A percentile compares a stretch with the other conserved stretches of the same genome.
These are phyloP conservation scores for Physcomitrium patens DNA, from an alignment of 225 moss, liverwort and hornwort genomes.

Conservation along the genomic window DNA sequence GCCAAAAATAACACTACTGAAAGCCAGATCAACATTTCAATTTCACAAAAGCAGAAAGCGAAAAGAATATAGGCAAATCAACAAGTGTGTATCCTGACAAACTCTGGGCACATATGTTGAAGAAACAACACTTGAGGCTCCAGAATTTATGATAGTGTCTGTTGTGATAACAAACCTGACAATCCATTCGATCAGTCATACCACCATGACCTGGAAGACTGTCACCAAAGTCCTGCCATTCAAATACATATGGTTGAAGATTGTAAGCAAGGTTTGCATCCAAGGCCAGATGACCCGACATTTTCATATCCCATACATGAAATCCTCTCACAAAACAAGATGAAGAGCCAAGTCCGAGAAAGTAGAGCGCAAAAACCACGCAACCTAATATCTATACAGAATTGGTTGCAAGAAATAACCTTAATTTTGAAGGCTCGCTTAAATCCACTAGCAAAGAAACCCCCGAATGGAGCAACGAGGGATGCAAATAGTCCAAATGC, in stretches of 20 bases:
- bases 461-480: constrained; percentile 97
- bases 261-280: neutral
- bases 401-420: constrained; percentile 46
- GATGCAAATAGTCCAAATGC: constrained; percentile 93
- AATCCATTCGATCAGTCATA: constrained; percentile 99
- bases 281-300: constrained; percentile 10
- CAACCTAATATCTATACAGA: constrained; percentile 4
- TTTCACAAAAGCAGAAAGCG: too few relatives aligned
- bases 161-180: constrained; percentile 62
- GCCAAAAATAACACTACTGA: too few relatives aligned
- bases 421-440: constrained; percentile 98
- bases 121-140: neutral
- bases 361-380: constrained; percentile 7
- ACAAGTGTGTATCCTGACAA: too few relatives aligned
- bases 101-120: neutral
- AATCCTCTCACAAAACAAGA: neutral
- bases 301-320: neutral
- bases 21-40: too few relatives aligned
- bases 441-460: constrained; percentile 99
- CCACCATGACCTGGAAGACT: constrained; percentile 98
- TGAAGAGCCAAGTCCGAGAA: constrained; percentile 8
- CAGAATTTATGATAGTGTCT: neutral
- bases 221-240: constrained; percentile 90
- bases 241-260: constrained; percentile 4
- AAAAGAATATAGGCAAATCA: too few relatives aligned